Conservation (phyloP, 306 rosid genomes). For the Rosa rugosa region DNA sequence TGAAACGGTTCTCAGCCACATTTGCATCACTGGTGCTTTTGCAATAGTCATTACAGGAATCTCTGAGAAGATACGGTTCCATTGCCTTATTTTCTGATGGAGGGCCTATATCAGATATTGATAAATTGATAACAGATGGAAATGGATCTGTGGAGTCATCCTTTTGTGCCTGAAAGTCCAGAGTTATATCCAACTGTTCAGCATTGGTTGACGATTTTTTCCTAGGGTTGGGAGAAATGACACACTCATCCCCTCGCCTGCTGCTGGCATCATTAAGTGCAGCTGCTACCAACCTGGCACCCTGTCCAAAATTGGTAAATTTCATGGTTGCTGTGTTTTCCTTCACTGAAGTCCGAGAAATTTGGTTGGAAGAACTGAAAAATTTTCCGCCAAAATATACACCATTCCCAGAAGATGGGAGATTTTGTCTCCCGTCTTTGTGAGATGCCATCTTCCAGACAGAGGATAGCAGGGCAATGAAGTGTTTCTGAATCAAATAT, state of each 20-base stretch:
- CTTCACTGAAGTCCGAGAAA: slow-evolving; percentile 47
- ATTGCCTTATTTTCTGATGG: slow-evolving; percentile 35
- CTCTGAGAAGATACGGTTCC: slow-evolving; percentile 45
- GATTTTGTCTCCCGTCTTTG: slow-evolving; percentile 38
- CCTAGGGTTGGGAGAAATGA: slow-evolving; percentile 35
- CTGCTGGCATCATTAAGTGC: slow-evolving; percentile 56
- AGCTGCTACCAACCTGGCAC: slow-evolving; percentile 58
- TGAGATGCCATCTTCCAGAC: slow-evolving; percentile 66
- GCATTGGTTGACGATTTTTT: slow-evolving; percentile 32
- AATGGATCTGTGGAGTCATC: slow-evolving; percentile 43
- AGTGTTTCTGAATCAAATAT: slow-evolving; percentile 85
- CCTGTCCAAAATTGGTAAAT: slow-evolving; percentile 48
- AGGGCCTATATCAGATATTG: slow-evolving; percentile 50
- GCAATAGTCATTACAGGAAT: slow-evolving; percentile 10
- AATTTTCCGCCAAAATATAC: slow-evolving; percentile 51
- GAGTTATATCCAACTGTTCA: slow-evolving; percentile 57
- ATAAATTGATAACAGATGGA: slow-evolving; percentile 64
- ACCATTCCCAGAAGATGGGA: slow-evolving; percentile 48
- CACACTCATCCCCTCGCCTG: slow-evolving; percentile 46
- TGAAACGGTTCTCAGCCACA: slow-evolving; percentile 78
- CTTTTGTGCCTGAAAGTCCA: slow-evolving; percentile 55
- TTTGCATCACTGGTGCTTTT: background rate
- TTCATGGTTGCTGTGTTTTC: slow-evolving; percentile 54
- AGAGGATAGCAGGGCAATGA: slow-evolving; percentile 73
- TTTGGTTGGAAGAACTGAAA: slow-evolving; percentile 47